Base-by-base conservation (phyloP, 2,329 filamentous ascomycete genomes). In the Pseudohalonectria lignicola region DNA sequence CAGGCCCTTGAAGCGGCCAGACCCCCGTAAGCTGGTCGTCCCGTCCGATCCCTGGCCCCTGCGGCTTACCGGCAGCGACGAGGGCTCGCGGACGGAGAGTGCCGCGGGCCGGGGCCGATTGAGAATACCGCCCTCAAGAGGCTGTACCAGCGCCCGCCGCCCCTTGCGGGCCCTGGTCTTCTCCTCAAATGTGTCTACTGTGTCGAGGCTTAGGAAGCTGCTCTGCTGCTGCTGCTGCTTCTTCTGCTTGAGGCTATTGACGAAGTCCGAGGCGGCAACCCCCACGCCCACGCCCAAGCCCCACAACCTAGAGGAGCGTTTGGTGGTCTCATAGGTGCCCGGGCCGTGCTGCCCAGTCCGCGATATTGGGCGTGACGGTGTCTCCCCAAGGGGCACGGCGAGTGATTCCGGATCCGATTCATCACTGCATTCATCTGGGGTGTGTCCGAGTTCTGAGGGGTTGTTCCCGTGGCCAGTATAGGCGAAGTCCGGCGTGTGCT, bases 401-500 rank as follows among this genome's bases (percentile, higher is more conserved):
- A 10, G 30, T 21, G 19, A 8, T 41, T 17, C 34, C 43, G 41
- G 50, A 49, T 12, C 48, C 45, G n/a, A n/a, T n/a, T n/a, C n/a
- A n/a, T n/a, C n/a, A n/a, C n/a, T n/a, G n/a, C n/a, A n/a, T n/a
- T n/a, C 12, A 44, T 42, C 30, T 8, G n/a, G 6, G 15, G 12
- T 31, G 4, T 16, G 15, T 15, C 30, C 15, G 15, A 15, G 30
- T 15, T 31, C 19, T 8, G 30, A 31, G n/a, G n/a, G n/a, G n/a
- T n/a, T n/a, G 2, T n/a, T n/a, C n/a, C n/a, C n/a, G n/a, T n/a
- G n/a, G n/a, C n/a, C n/a, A n/a, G n/a, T n/a, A n/a, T n/a, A n/a
- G n/a, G n/a, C n/a, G n/a, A n/a, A n/a, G n/a, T 48, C 48, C 4
- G 50, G 46, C 3, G 47, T 49, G n/a, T 40, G 47, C 29, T 47